phyloP scores from a whole-genome alignment of 257 asterid genomes.

The Solanum chilense region DNA sequence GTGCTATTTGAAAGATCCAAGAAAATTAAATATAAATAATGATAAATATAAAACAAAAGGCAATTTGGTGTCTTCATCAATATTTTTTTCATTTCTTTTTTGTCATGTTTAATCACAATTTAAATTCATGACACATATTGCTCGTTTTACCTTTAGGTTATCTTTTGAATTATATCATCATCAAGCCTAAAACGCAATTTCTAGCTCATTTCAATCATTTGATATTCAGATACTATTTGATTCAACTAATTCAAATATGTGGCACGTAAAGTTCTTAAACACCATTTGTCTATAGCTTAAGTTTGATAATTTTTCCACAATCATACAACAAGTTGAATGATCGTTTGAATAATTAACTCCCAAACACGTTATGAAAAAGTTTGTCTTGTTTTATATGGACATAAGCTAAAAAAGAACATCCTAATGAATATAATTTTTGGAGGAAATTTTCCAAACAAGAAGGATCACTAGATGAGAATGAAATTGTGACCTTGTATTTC shows the following conservation, averaged over 20 bases:
- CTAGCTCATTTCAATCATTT: not conserved
- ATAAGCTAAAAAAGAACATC: not conserved
- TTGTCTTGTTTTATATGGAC: not conserved
- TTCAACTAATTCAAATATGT: not conserved
- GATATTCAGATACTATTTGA: not conserved
- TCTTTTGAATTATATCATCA: not conserved
- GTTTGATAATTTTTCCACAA: not conserved
- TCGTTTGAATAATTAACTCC: not conserved
- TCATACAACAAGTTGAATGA: not conserved
- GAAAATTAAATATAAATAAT: not conserved
- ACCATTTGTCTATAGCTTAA: not conserved
- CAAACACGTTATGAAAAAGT: not conserved
- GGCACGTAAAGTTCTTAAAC: not conserved
- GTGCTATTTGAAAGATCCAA: not conserved
- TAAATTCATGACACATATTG: not conserved
- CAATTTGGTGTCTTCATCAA: not conserved
- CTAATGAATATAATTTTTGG: not conserved
- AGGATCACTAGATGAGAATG: not conserved
- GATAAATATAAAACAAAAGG: not conserved
- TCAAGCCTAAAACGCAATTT: not conserved
- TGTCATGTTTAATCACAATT: not conserved
- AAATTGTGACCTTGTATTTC: not conserved
- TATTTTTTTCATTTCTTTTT: no score
- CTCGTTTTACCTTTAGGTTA: not conserved
- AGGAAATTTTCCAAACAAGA: not conserved